Percentiles rank a stretch among this genome's conserved stretches.
Evolutionary conservation across 2,329 filamentous ascomycete genomes (phyloP).

Genomic region (Fusarium goolgardi): DNA sequence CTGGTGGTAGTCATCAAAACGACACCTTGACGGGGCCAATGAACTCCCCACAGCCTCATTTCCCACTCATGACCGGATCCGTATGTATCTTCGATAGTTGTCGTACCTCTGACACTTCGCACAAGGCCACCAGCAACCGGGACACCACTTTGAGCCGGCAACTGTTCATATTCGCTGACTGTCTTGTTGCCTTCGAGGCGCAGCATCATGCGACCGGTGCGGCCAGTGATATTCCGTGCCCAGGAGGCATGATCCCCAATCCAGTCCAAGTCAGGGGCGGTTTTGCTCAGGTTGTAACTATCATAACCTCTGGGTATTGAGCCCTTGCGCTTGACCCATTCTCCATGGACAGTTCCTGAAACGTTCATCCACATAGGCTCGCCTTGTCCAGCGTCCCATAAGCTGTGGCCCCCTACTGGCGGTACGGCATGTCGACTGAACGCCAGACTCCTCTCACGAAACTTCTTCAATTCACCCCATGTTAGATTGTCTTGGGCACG

Average conservation of each 20-base stretch:
- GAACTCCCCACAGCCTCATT: slow-evolving; percentile 82
- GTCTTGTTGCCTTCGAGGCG: slow-evolving; percentile 69
- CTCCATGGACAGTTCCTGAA: slow-evolving; percentile 80
- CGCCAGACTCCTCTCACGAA: slow-evolving; percentile 72
- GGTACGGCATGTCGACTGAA: slow-evolving; percentile 67
- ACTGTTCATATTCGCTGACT: slow-evolving; percentile 58
- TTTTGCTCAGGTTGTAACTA: slow-evolving; percentile 72
- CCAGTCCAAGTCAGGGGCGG: slow-evolving; percentile 75
- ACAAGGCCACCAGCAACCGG: slow-evolving; percentile 64
- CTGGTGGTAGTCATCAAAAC: slow-evolving; percentile 89
- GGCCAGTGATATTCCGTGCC: slow-evolving; percentile 83
- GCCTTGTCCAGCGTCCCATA: slow-evolving; percentile 54
- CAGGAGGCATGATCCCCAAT: slow-evolving; percentile 69
- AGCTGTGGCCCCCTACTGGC: slow-evolving; percentile 55
- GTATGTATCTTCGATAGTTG: slow-evolving; percentile 78
- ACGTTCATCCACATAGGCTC: slow-evolving; percentile 78
- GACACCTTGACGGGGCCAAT: slow-evolving; percentile 84
- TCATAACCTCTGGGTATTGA: slow-evolving; percentile 59
- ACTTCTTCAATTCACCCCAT: slow-evolving; percentile 78
- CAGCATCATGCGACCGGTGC: slow-evolving; percentile 75
- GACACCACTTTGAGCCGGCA: slow-evolving; percentile 48
- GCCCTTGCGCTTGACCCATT: slow-evolving; percentile 73
- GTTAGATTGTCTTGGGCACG: slow-evolving; percentile 78
- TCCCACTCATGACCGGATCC: slow-evolving; percentile 78
- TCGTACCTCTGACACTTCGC: slow-evolving; percentile 75